Conservation (phyloP, 2,329 filamentous ascomycete species). For the Aspergillus puulaauensis region DNA sequence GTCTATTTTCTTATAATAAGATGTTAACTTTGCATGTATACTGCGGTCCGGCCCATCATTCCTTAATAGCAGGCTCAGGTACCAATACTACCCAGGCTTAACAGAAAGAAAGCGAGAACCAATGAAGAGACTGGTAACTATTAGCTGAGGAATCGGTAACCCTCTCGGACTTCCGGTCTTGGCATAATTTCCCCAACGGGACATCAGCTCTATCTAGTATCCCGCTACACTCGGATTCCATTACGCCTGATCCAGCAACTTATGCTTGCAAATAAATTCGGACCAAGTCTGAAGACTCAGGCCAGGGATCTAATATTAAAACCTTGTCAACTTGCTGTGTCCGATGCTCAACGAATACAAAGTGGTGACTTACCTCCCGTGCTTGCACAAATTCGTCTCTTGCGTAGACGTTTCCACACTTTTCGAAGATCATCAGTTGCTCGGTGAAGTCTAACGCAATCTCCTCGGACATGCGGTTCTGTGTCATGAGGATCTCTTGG, state of each 20-base stretch:
- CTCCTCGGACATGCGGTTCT: slow-evolving; percentile 7
- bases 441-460: slow-evolving; percentile 15
- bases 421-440: slow-evolving; percentile 15
- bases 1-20: neutral
- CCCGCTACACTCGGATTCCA: too few relatives aligned
- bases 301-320: neutral
- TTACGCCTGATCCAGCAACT: neutral
- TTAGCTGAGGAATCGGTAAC: neutral
- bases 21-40: too few relatives aligned
- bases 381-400: slow-evolving; percentile 7
- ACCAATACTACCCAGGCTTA: too few relatives aligned
- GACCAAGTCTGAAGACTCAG: neutral
- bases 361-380: neutral
- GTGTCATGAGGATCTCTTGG: slow-evolving; percentile 8
- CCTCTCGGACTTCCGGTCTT: neutral
- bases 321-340: neutral
- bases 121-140: too few relatives aligned
- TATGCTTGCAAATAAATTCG: neutral
- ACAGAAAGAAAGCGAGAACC: too few relatives aligned
- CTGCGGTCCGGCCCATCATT: too few relatives aligned
- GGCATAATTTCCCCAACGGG: too few relatives aligned
- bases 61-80: too few relatives aligned
- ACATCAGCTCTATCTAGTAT: too few relatives aligned
- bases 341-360: neutral
- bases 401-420: slow-evolving; percentile 13